phyloP scores from a whole-genome alignment of 129 eudicot genomes.

The Smallanthus sonchifolius region DNA sequence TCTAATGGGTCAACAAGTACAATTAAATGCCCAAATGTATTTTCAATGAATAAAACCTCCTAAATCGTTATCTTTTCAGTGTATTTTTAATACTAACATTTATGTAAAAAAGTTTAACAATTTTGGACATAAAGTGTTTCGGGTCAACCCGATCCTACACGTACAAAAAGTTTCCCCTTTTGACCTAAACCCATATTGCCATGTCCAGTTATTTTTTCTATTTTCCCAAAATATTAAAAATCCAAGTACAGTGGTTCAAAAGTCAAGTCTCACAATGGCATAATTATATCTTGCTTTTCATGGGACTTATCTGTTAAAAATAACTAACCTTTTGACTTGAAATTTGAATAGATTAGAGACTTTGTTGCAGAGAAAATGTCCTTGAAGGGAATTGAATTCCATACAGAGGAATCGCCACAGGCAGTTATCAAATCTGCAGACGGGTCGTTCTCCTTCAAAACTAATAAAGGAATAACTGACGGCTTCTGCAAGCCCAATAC shows the following conservation, averaged over 20 bases:
- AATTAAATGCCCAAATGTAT: too few relatives aligned
- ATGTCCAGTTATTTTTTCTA: background rate
- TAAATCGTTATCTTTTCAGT: too few relatives aligned
- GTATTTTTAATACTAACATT: too few relatives aligned
- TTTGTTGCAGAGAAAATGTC: constrained; percentile 92
- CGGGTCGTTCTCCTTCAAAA: constrained; percentile 75
- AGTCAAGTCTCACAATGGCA: background rate
- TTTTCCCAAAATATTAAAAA: background rate
- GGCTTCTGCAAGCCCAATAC: constrained; percentile 42
- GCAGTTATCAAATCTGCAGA: constrained; percentile 75
- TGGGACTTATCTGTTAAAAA: background rate
- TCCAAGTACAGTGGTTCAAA: background rate
- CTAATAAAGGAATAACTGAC: constrained; percentile 84
- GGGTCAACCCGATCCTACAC: too few relatives aligned
- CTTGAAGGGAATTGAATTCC: constrained; percentile 87
- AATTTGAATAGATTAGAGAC: constrained; percentile 65
- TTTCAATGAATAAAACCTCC: too few relatives aligned
- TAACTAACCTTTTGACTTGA: background rate
- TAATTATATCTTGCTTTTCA: background rate
- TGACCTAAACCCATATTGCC: too few relatives aligned
- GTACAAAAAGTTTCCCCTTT: too few relatives aligned
- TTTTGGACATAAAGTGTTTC: too few relatives aligned
- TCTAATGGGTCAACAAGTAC: too few relatives aligned
- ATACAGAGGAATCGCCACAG: constrained; percentile 91
- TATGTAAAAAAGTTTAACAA: too few relatives aligned